Percentiles rank a stretch among this genome's conserved stretches.
These are phyloP conservation scores for Brettanomyces anomalus DNA, from an alignment of 805 yeast species.

Conservation along the genomic window DNA sequence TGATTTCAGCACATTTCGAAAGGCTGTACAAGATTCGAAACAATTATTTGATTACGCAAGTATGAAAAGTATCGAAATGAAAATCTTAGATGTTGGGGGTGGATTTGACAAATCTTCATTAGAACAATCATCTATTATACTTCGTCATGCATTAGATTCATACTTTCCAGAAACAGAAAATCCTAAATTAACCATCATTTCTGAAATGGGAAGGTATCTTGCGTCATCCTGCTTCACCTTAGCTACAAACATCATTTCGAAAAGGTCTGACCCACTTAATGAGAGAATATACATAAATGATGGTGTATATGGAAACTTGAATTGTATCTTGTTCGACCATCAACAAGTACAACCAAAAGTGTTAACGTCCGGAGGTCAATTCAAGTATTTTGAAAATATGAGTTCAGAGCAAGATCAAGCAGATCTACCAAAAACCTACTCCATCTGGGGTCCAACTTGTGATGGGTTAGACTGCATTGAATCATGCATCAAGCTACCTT, in stretches of 20 bases:
- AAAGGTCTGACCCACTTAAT: constrained; percentile 35
- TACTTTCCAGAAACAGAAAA: constrained; percentile 44
- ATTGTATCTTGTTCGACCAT: constrained; percentile 89
- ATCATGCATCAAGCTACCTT: constrained; percentile 39
- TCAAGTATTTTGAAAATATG: constrained; percentile 10
- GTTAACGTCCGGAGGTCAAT: constrained; percentile 42
- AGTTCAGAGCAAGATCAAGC: neutral
- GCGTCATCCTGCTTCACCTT: constrained; percentile 80
- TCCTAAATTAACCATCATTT: constrained; percentile 44
- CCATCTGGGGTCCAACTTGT: constrained; percentile 98
- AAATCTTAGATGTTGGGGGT: constrained; percentile 82
- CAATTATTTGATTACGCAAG: constrained; percentile 53
- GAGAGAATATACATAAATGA: constrained; percentile 86
- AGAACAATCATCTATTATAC: constrained; percentile 44
- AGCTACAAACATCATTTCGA: constrained; percentile 80
- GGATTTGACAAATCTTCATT: constrained; percentile 69
- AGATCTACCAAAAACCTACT: constrained; percentile 27
- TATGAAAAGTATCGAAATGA: constrained; percentile 29
- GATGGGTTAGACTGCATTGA: constrained; percentile 89
- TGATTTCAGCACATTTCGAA: constrained; percentile 54
- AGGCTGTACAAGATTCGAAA: constrained; percentile 68
- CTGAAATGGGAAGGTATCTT: constrained; percentile 92
- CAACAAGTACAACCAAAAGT: constrained; percentile 68
- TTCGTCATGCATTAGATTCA: constrained; percentile 44
- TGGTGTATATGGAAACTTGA: constrained; percentile 93